These are phyloP conservation scores for Cymbopogon citratus DNA, from an alignment of 176 grass and related monocot species.

Conservation along the genomic window DNA sequence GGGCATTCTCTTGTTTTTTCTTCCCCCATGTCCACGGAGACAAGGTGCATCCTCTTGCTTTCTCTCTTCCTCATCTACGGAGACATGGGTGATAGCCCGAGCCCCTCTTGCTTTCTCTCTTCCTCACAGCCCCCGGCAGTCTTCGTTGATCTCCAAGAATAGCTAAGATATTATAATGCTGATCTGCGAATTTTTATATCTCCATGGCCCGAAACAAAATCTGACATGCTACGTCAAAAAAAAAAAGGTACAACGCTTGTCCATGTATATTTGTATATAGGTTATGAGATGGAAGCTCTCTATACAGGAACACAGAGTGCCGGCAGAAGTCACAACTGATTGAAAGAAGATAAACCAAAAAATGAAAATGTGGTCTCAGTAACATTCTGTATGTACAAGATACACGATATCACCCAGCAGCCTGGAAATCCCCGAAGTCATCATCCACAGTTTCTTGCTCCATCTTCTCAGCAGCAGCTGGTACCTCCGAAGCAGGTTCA, in stretches of 20 bases:
- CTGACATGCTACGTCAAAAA: not conserved
- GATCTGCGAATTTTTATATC: not conserved
- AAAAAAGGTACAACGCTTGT: not conserved
- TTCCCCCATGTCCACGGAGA: not conserved
- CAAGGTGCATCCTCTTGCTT: not conserved
- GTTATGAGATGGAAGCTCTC: constrained; percentile 22
- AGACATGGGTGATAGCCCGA: not conserved
- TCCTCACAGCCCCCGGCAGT: not conserved
- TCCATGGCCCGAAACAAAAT: not conserved
- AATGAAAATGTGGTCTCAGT: not conserved
- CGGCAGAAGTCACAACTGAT: constrained; percentile 22
- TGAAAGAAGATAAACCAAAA: constrained; percentile 10
- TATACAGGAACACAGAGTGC: constrained; percentile 39
- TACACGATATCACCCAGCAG: constrained; percentile 64
- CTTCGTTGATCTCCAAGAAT: not conserved
- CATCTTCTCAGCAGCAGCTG: constrained; percentile 30
- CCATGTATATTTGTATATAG: constrained; percentile 30
- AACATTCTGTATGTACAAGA: constrained; percentile 41
- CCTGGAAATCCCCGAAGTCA: constrained; percentile 95
- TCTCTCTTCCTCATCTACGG: not conserved
- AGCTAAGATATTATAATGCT: not conserved
- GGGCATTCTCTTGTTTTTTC: no score
- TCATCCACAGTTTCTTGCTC: constrained; percentile 49
- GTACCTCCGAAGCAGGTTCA: constrained; percentile 1
- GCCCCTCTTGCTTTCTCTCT: not conserved